These are phyloP conservation scores for Isatis tinctoria DNA, from an alignment of 345 rosid species.

Conservation along the genomic window DNA sequence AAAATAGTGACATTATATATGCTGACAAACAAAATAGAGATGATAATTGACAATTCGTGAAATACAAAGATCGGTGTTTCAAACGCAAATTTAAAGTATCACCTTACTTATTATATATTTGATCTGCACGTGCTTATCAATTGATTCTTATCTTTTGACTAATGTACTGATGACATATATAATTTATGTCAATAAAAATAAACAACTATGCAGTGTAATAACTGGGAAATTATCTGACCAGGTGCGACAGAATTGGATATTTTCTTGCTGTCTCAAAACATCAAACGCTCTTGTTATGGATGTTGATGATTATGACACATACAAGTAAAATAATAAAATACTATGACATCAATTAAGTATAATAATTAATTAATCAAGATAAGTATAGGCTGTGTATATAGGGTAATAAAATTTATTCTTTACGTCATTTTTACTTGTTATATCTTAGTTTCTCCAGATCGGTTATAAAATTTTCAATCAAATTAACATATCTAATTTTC, in stretches of 20 bases:
- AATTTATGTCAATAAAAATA: not conserved
- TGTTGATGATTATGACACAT: slow-evolving; percentile 25
- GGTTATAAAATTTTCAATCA: not conserved
- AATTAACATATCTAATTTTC: not conserved
- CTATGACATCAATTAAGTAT: not conserved
- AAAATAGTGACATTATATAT: not conserved
- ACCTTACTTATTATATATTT: not conserved
- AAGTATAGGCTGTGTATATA: not conserved
- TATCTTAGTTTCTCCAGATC: not conserved
- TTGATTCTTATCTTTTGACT: slow-evolving; percentile 15
- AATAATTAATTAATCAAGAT: not conserved
- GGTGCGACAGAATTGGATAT: slow-evolving; percentile 25
- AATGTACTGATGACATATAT: slow-evolving; percentile 14
- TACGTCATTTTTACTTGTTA: not conserved
- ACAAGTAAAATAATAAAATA: not conserved
- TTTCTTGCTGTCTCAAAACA: slow-evolving; percentile 32
- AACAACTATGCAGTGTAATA: not conserved
- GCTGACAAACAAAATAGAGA: not conserved
- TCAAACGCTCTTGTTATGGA: slow-evolving; percentile 26
- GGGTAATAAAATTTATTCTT: not conserved
- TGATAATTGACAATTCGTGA: not conserved
- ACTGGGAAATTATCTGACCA: slow-evolving; percentile 26
- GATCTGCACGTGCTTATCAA: slow-evolving; percentile 23
- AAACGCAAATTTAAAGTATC: slow-evolving; percentile 14
- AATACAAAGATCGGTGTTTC: not conserved